Evolutionary conservation across 495 filamentous ascomycete genomes (phyloP).

Genomic region (Oidiodendron maius): DNA sequence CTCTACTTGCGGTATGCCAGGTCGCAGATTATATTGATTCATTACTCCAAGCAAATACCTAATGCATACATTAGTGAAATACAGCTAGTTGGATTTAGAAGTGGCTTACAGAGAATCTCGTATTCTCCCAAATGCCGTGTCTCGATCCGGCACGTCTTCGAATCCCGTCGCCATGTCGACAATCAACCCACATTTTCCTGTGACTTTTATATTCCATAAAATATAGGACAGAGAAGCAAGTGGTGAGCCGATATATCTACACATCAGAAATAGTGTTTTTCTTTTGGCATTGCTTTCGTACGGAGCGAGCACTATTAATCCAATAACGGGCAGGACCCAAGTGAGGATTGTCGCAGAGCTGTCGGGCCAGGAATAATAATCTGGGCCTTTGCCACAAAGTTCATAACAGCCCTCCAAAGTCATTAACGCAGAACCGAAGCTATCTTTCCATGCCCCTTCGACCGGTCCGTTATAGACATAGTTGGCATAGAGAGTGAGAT

Average conservation of each 20-base stretch:
- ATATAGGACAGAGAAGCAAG: not conserved
- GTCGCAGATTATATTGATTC: not conserved
- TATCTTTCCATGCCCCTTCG: not conserved
- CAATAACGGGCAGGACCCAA: not conserved
- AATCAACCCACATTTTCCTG: not conserved
- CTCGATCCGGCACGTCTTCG: not conserved
- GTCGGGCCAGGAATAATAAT: not conserved
- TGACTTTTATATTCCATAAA: slow-evolving; percentile 1
- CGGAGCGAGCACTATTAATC: not conserved
- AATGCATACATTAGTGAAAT: not conserved
- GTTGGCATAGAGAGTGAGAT: not conserved
- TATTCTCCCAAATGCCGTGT: not conserved
- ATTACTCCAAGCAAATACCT: not conserved
- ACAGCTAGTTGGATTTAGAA: not conserved
- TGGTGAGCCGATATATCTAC: not conserved
- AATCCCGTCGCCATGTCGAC: not conserved
- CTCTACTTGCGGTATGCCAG: not conserved
- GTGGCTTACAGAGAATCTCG: not conserved
- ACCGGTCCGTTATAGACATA: not conserved
- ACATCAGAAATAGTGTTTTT: not conserved
- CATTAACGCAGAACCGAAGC: not conserved
- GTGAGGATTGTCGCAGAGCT: not conserved
- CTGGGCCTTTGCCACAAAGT: not conserved
- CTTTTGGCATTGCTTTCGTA: not conserved
- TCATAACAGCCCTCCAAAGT: not conserved